These are phyloP conservation scores for Mrakia hoshinonis DNA, from an alignment of 768 basidiomycete genomes.

Conservation along the genomic window DNA sequence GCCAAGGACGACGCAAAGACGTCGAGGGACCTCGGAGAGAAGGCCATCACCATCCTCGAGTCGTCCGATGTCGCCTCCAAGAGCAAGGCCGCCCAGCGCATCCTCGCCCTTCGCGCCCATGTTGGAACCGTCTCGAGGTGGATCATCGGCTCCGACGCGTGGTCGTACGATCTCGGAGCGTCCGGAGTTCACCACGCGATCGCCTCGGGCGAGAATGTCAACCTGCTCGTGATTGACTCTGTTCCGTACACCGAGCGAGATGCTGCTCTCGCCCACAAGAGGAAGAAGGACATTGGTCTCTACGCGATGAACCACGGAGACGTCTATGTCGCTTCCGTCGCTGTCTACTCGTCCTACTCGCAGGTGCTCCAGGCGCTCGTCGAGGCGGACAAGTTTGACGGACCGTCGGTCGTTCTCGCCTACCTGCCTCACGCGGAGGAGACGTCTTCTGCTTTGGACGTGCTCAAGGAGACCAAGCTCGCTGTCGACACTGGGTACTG, in stretches of 20 bases:
- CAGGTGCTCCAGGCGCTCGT: constrained; percentile 84
- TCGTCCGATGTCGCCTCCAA: constrained; percentile 41
- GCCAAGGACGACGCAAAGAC: constrained; percentile 61
- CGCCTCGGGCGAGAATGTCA: constrained; percentile 81
- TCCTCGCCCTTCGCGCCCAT: constrained; percentile 54
- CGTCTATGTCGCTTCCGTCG: constrained; percentile 89
- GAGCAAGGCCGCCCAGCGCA: constrained; percentile 46
- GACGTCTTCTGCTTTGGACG: constrained; percentile 71
- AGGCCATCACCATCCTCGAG: constrained; percentile 46
- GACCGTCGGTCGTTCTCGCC: constrained; percentile 84
- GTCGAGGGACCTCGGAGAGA: constrained; percentile 53
- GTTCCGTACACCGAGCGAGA: constrained; percentile 75
- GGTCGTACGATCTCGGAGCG: constrained; percentile 93
- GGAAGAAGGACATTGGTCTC: constrained; percentile 92
- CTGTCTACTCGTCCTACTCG: constrained; percentile 89
- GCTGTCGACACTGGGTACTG: constrained; percentile 95
- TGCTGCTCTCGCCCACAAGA: constrained; percentile 54
- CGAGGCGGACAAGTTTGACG: constrained; percentile 82
- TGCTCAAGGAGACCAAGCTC: constrained; percentile 95
- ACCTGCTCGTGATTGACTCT: constrained; percentile 90
- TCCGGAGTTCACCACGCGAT: constrained; percentile 93
- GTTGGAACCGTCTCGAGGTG: constrained; percentile 69
- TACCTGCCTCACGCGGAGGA: constrained; percentile 76
- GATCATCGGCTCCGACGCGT: constrained; percentile 97
- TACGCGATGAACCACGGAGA: constrained; percentile 99